A percentile compares a stretch with the other conserved stretches of the same genome.
phyloP scores from a whole-genome alignment of 2,329 filamentous ascomycete genomes.

The Pyricularia pennisetigena region DNA sequence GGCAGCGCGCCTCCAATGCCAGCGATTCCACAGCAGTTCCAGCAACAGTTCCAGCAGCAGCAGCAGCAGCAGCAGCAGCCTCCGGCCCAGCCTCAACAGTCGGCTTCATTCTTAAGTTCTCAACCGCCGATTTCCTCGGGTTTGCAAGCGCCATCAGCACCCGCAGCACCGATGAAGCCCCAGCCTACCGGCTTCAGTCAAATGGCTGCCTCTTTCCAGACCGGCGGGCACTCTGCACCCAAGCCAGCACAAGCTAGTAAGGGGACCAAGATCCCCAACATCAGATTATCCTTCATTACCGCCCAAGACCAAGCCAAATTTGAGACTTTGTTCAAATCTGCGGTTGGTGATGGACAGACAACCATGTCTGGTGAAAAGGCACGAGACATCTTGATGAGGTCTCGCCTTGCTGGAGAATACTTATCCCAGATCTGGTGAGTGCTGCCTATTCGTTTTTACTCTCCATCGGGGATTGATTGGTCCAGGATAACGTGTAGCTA shows the following conservation, averaged over 20 bases:
- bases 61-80: constrained; percentile 29
- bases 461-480: neutral
- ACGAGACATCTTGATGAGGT: constrained; percentile 77
- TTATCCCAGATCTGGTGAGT: constrained; percentile 86
- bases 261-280: constrained; percentile 78
- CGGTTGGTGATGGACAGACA: constrained; percentile 72
- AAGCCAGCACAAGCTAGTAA: constrained; percentile 22
- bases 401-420: constrained; percentile 76
- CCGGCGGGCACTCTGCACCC: constrained; percentile 23
- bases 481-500: neutral
- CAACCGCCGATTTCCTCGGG: constrained; percentile 23
- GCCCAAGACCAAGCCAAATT: constrained; percentile 93
- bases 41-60: constrained; percentile 37
- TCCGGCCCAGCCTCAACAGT: constrained; percentile 27
- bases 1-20: constrained; percentile 50
- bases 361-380: constrained; percentile 91
- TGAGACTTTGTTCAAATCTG: constrained; percentile 94
- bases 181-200: constrained; percentile 56
- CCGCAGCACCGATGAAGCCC: constrained; percentile 53
- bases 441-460: constrained; percentile 12
- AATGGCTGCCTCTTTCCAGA: constrained; percentile 58
- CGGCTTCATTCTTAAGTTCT: constrained; percentile 23
- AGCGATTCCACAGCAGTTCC: constrained; percentile 38
- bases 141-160: constrained; percentile 34
- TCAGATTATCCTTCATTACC: constrained; percentile 91